Evolutionary conservation across 768 basidiomycete species (phyloP).

Genomic region (Infundibulicybe gibba): DNA sequence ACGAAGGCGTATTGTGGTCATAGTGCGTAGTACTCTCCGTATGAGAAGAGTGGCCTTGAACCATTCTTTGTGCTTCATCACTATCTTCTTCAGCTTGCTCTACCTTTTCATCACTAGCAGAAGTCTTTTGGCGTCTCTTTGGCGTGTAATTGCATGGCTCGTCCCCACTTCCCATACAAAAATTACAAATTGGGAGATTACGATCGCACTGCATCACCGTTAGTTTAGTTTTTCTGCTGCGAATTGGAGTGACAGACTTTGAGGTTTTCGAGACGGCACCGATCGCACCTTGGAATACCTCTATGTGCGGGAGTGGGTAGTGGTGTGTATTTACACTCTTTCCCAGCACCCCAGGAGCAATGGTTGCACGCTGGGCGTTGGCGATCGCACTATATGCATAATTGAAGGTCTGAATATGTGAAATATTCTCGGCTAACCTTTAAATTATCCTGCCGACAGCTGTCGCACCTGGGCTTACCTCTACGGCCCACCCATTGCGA

Average conservation of each 20-base stretch:
- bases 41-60: conserved; percentile 24
- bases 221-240: background rate
- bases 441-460: conserved; percentile 67
- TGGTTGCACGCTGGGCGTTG: conserved; percentile 70
- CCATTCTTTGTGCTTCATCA: too few species aligned
- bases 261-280: conserved; percentile 62
- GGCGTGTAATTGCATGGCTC: conserved; percentile 69
- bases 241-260: conserved; percentile 41
- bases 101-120: conserved; percentile 15
- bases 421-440: conserved; percentile 44
- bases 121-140: conserved; percentile 61
- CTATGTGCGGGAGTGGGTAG: conserved; percentile 73
- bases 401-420: conserved; percentile 7
- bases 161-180: conserved; percentile 52
- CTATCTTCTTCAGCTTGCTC: too few species aligned
- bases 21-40: conserved; percentile 30
- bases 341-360: conserved; percentile 60
- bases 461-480: conserved; percentile 73
- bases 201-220: conserved; percentile 56
- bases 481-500: conserved; percentile 74
- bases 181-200: conserved; percentile 67
- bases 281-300: conserved; percentile 71
- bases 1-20: conserved; percentile 41
- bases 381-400: conserved; percentile 54
- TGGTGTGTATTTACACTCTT: conserved; percentile 70